Evolutionary conservation across 495 filamentous ascomycete genomes (phyloP), one percentile per base, ranked within the genome.

Genomic region (Penicillium cosmopolitanum): DNA sequence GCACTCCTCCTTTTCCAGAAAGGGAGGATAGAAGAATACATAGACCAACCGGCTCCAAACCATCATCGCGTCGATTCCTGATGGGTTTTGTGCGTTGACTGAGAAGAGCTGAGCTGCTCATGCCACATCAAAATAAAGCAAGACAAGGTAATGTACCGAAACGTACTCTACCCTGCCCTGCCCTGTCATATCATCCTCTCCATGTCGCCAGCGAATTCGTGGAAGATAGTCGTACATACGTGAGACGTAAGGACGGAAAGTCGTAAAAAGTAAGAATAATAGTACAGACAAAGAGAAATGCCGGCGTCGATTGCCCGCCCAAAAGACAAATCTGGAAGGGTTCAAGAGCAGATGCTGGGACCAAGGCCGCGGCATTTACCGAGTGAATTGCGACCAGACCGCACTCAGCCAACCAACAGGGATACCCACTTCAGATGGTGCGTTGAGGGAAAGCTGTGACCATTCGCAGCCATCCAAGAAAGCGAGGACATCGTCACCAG

Each of bases 401-500:
- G 72, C 62, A 55, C 70, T 79, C 8, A 80, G 59, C 78, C 78
- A 80, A 16, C 78, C 75, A 16, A 66, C 53, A 0, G 76, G 72
- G 25, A 75, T 60, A 2, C 75, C 75, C 13, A 75, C 63, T 48
- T 77, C 75, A 0, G 76, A 74, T 11, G 72, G 66, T 19, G 67
- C 54, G 33, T 68, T 64, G 13, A 64, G 53, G 5, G 70, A 65
- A 40, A 74, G 54, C 33, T 80, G 74, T 6, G 73, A 63, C 60
- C 72, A 70, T n/a, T 80, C 77, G 19, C 74, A 69, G 11, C 79
- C 81, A 47, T 77, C 78, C 16, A 81, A 62, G 64, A 82, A 80
- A 6, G 74, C 75, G 18, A 80, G 59, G 9, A 82, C 69, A 44
- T 81, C 80, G 34, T 82, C 81, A 2, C 78, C 76, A 6, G 79